These are phyloP conservation scores for Diaporthe ilicicola DNA, from an alignment of 2,329 filamentous ascomycete genomes.

Conservation along the genomic window DNA sequence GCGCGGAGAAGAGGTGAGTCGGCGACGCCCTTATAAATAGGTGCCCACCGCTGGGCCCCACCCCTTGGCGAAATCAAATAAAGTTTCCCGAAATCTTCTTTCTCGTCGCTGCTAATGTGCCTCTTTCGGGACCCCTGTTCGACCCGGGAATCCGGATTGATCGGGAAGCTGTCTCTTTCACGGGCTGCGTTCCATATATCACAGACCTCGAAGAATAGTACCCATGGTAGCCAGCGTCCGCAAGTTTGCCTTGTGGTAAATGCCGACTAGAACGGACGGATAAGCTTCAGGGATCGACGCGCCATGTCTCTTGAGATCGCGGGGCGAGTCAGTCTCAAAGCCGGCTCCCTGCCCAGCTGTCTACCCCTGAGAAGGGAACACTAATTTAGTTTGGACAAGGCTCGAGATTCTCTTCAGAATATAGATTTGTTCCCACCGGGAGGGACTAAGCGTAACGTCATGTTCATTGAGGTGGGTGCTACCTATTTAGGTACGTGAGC, in stretches of 20 bases:
- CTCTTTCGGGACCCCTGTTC: background rate
- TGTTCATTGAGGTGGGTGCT: slow-evolving; percentile 9
- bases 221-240: background rate
- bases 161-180: background rate
- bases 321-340: background rate
- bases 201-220: background rate
- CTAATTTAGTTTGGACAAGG: background rate
- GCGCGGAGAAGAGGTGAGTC: background rate
- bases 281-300: slow-evolving; percentile 9
- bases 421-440: background rate
- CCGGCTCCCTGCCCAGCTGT: background rate
- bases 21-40: background rate
- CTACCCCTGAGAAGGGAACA: background rate
- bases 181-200: background rate
- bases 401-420: background rate
- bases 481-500: slow-evolving; percentile 4
- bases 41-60: background rate
- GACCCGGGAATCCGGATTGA: background rate
- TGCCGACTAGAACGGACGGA: background rate
- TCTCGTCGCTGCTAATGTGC: background rate
- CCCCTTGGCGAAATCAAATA: slow-evolving; percentile 8
- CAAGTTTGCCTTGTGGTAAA: background rate
- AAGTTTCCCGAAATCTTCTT: background rate
- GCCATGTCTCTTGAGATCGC: background rate
- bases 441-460: background rate